Percentiles rank a stretch among this genome's conserved stretches.
Evolutionary conservation across 2,329 filamentous ascomycete species (phyloP).

Genomic region (Nigrograna mackinnonii): DNA sequence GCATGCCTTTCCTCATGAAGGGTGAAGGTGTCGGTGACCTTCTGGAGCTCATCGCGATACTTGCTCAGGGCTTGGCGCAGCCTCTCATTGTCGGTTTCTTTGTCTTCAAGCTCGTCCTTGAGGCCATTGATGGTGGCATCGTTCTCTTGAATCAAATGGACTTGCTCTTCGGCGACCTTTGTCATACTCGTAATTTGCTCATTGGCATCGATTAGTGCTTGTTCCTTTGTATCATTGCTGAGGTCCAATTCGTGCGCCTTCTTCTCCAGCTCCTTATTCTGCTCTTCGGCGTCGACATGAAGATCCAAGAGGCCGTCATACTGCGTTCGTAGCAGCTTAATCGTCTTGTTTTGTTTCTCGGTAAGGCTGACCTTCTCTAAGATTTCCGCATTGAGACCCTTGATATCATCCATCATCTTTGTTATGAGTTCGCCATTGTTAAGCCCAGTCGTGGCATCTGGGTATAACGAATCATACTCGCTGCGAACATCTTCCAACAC

Average conservation of each 20-base stretch:
- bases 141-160: constrained; percentile 34
- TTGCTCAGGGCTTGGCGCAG: constrained; percentile 42
- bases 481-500: constrained; percentile 46
- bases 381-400: constrained; percentile 27
- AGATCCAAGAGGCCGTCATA: constrained; percentile 31
- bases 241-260: constrained; percentile 41
- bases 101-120: constrained; percentile 31
- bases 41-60: constrained; percentile 44
- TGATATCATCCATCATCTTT: constrained; percentile 44
- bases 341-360: constrained; percentile 38
- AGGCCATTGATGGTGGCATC: constrained; percentile 31
- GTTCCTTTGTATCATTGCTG: constrained; percentile 40
- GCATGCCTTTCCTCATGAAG: constrained; percentile 45
- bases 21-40: constrained; percentile 40
- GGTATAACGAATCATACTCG: constrained; percentile 45
- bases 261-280: constrained; percentile 39
- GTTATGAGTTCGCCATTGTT: constrained; percentile 44
- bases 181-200: constrained; percentile 27
- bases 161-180: constrained; percentile 35
- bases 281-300: constrained; percentile 34
- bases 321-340: constrained; percentile 41
- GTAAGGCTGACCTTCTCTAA: constrained; percentile 30
- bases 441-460: constrained; percentile 38
- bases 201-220: constrained; percentile 42
- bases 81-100: constrained; percentile 38